Conservation (phyloP, 331 rosid species). For the Telfairia occidentalis region DNA sequence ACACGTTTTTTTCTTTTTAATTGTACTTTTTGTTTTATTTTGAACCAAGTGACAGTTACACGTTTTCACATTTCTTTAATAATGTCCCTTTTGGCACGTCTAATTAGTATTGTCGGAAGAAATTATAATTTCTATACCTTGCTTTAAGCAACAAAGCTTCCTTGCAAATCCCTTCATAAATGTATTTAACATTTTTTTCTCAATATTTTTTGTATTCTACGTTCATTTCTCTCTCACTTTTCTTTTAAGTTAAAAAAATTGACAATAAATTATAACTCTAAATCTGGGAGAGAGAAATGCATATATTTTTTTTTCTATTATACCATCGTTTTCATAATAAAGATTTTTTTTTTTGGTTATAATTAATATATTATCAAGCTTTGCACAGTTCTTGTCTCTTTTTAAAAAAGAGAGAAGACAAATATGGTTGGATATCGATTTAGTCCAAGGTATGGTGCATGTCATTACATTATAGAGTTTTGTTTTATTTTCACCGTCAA, state of each 20-base stretch:
- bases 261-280: background rate
- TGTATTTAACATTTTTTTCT: background rate
- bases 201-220: background rate
- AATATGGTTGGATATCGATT: background rate
- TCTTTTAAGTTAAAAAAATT: background rate
- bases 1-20: no score
- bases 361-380: background rate
- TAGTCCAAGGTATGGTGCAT: background rate
- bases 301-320: background rate
- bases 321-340: no score
- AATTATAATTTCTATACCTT: background rate
- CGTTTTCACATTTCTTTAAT: background rate
- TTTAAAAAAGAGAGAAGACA: background rate
- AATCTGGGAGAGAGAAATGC: background rate
- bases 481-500: conserved; percentile 7
- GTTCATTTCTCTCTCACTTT: background rate
- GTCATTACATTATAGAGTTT: background rate
- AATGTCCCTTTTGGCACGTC: background rate
- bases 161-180: background rate
- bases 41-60: no score
- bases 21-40: no score
- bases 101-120: background rate
- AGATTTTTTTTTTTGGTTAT: background rate
- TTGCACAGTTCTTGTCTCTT: background rate
- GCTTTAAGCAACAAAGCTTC: background rate